A percentile compares a stretch with the other conserved stretches of the same genome.
phyloP scores from a whole-genome alignment of 352 stramenopile species.

The Phytophthora chlamydospora region DNA sequence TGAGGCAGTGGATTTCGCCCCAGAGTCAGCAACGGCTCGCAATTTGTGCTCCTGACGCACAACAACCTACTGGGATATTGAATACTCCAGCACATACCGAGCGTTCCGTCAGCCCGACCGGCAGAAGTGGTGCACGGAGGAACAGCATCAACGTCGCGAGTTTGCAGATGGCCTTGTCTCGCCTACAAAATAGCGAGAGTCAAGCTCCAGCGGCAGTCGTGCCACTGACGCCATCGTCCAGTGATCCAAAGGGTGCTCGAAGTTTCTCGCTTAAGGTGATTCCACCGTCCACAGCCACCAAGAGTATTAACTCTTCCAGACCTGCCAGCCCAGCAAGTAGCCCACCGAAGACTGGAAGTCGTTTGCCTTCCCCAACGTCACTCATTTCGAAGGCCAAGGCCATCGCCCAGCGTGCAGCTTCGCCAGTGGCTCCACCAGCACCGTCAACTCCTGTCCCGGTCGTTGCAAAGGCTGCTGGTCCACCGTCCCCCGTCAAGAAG shows the following conservation, averaged over 20 bases:
- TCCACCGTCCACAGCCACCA: slow-evolving; percentile 1
- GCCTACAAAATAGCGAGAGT: slow-evolving; percentile 8
- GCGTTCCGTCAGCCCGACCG: not conserved
- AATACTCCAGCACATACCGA: not conserved
- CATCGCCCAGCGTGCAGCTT: slow-evolving; percentile 22
- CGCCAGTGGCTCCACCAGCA: slow-evolving; percentile 17
- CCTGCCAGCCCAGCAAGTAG: slow-evolving; percentile 8
- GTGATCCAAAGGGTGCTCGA: slow-evolving; percentile 5
- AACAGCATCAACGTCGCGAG: slow-evolving; percentile 30
- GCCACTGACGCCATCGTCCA: not conserved
- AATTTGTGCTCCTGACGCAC: slow-evolving; percentile 23
- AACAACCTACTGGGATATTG: not conserved
- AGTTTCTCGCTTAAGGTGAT: slow-evolving; percentile 19
- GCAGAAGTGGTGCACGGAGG: slow-evolving; percentile 6
- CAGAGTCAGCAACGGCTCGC: slow-evolving; percentile 25
- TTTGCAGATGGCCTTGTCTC: slow-evolving; percentile 21
- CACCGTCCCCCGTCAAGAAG: slow-evolving; percentile 26
- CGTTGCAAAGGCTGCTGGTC: slow-evolving; percentile 10
- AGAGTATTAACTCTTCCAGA: slow-evolving; percentile 17
- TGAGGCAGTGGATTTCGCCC: slow-evolving; percentile 21
- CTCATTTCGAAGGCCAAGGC: slow-evolving; percentile 32
- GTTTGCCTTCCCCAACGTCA: slow-evolving; percentile 32
- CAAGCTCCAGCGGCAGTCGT: slow-evolving; percentile 9
- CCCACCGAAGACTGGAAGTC: slow-evolving; percentile 16
- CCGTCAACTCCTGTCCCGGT: slow-evolving; percentile 5